phyloP scores from a whole-genome alignment of 192 early-diverging fungal genomes.

The Chytriomyces sp. region DNA sequence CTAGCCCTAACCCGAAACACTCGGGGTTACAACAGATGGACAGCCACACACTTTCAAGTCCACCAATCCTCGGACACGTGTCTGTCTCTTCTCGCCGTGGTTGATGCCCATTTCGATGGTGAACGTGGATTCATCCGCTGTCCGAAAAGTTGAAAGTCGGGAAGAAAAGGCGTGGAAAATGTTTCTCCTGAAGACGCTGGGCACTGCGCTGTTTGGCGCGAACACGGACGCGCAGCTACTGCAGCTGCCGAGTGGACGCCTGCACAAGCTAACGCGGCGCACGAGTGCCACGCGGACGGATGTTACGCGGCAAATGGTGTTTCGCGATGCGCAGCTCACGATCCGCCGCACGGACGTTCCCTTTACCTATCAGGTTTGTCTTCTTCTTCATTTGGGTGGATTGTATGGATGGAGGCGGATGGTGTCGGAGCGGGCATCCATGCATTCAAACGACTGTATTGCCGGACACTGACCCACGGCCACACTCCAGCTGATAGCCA shows the following conservation, averaged over 20 bases:
- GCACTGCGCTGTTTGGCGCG: slow-evolving; percentile 2
- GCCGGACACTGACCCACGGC: neutral
- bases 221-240: slow-evolving; percentile 44
- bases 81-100: too few species aligned
- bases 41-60: too few species aligned
- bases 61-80: too few species aligned
- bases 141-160: too few species aligned
- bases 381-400: neutral
- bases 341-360: slow-evolving; percentile 67
- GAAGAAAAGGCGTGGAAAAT: too few species aligned
- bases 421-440: too few species aligned
- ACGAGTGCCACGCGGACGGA: neutral
- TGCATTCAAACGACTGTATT: neutral
- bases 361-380: slow-evolving; percentile 62
- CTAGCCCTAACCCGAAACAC: too few species aligned
- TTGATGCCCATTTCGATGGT: too few species aligned
- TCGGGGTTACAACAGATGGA: too few species aligned
- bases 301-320: slow-evolving; percentile 40
- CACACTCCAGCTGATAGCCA: slow-evolving; percentile 58
- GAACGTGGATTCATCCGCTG: too few species aligned
- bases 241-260: slow-evolving; percentile 25
- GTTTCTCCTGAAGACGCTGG: slow-evolving; percentile 19
- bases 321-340: slow-evolving; percentile 64
- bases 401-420: too few species aligned
- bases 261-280: neutral